Evolutionary conservation across 805 yeast species (phyloP), one percentile per base, ranked within the genome.

Genomic region (Kluyveromyces siamensis): DNA sequence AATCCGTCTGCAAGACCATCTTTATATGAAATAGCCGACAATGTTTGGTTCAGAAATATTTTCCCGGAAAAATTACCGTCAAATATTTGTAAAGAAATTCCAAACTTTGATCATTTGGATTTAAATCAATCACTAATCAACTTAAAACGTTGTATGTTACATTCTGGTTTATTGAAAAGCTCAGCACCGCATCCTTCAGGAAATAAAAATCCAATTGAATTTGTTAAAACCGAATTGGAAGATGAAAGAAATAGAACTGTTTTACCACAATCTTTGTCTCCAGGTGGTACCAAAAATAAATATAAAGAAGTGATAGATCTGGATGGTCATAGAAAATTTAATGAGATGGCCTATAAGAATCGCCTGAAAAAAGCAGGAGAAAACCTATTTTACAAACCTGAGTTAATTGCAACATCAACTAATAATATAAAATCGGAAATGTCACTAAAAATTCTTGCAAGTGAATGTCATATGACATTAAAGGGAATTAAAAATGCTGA

Each of bases 241-340:
- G 79, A 84, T 48, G 86, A 83, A 63, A 78, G 76, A 57, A 82
- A 84, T 43, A 77, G 72, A 57, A 67, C 87, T 2, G 75, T 90
- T 51, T 72, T 90, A 56, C 98, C 98, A 37, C 85, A 83, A 57
- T 85, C 96, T 2, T 76, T 90, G 61, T 89, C 96, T 21, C 98
- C 98, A 16, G 91, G 91, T 55, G 89, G 87, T 61, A 88, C 96
- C 42, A 85, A 81, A 62, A 81, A 76, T 66, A 90, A 90, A 69
- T 90, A 90, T 68, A 83, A 83, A 63, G 93, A 85, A 61, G 80
- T 83, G 48, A 75, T 67, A n/a, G 69, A 65, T 51, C 47, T 64
- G 39, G 68, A 64, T 40, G 58, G 67, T 21, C 69, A 65, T 51
- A 57, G 55, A 45, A 64, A 56, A 48, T 51, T 65, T 37, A 65